A percentile compares a stretch with the other conserved stretches of the same genome.
phyloP scores from a whole-genome alignment of 345 rosid species.

The Dovyalis caffra region DNA sequence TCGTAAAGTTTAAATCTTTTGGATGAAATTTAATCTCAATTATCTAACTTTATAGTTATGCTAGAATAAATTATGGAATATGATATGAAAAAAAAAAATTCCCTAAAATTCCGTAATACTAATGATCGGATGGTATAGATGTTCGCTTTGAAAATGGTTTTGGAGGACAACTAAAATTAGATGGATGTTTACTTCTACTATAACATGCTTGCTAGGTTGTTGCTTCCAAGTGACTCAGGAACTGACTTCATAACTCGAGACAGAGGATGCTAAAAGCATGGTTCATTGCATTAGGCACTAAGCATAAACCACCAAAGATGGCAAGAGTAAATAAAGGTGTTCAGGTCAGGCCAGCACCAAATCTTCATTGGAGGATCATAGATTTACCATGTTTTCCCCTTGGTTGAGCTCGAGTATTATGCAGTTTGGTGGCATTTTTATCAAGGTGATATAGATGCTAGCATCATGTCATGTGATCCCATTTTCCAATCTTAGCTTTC shows the following conservation, averaged over 20 bases:
- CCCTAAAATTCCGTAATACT: too few species aligned
- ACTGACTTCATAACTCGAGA: neutral
- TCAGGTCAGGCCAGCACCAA: neutral
- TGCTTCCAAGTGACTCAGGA: neutral
- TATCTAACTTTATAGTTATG: too few species aligned
- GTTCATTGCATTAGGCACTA: constrained; percentile 11
- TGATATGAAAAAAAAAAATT: too few species aligned
- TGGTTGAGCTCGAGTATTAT: neutral
- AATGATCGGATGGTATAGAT: too few species aligned
- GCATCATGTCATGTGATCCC: neutral
- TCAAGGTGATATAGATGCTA: neutral
- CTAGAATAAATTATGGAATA: too few species aligned
- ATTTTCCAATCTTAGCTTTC: neutral
- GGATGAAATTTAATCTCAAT: too few species aligned
- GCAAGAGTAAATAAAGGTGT: neutral
- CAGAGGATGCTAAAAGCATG: neutral
- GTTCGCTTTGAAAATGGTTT: neutral
- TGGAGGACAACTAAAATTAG: neutral
- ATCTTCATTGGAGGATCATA: neutral
- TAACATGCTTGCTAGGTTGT: neutral
- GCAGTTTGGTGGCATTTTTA: neutral
- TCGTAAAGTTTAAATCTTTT: too few species aligned
- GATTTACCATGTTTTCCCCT: neutral
- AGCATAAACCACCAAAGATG: neutral
- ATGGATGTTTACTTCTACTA: neutral